phyloP scores from a whole-genome alignment of 2,329 filamentous ascomycete species.

The Colletotrichum sp. region DNA sequence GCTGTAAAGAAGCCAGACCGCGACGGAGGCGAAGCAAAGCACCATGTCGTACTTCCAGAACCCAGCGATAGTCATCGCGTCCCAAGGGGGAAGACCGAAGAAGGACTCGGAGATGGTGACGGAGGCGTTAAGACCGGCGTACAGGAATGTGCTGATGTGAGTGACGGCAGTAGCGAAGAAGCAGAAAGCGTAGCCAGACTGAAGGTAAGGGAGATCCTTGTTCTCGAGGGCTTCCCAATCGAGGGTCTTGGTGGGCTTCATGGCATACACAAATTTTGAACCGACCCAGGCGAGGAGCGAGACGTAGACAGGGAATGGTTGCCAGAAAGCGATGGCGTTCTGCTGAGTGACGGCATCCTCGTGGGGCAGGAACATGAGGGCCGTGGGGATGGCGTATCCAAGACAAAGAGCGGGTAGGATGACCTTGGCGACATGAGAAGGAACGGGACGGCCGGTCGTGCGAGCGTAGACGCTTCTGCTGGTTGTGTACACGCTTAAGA shows the following conservation, averaged over 20 bases:
- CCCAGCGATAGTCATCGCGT: neutral
- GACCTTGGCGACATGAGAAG: constrained; percentile 14
- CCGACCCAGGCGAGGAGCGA: neutral
- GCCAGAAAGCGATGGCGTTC: constrained; percentile 9
- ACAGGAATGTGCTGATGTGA: neutral
- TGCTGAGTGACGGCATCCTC: neutral
- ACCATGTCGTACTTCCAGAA: constrained; percentile 9
- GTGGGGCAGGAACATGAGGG: constrained; percentile 1
- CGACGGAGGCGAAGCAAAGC: neutral
- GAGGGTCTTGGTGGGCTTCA: neutral
- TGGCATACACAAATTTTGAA: neutral
- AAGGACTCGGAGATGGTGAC: neutral
- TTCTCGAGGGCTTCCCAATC: neutral
- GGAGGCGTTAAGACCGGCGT: neutral
- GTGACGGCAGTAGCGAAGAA: neutral
- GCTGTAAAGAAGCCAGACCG: constrained; percentile 20
- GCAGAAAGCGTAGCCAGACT: neutral
- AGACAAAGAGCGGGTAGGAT: constrained; percentile 21
- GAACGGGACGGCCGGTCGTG: constrained; percentile 17
- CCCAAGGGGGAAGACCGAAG: neutral
- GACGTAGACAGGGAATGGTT: constrained; percentile 14
- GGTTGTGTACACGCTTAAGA: constrained; percentile 2
- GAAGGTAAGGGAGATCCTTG: neutral
- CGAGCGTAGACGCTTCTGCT: neutral
- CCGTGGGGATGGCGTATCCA: constrained; percentile 21